Base-by-base conservation (phyloP, 2,329 filamentous ascomycete genomes). In the Colletotrichum lupini region DNA sequence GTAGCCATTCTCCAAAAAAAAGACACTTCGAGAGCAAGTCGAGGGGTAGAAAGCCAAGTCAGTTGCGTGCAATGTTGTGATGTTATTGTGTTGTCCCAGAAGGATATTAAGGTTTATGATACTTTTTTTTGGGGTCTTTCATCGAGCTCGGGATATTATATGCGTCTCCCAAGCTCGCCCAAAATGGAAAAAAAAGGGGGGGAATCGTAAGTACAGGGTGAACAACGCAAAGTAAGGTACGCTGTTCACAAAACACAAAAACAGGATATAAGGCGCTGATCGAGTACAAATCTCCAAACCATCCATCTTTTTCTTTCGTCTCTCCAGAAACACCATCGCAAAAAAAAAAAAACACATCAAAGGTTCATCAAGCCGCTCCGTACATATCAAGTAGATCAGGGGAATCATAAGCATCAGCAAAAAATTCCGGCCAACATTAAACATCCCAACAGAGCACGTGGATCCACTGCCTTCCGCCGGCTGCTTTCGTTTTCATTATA, bases 371-470 rank as follows among this genome's bases (percentile, higher is more conserved):
- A 74, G 42, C 61, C 68, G 67, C 70, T 73, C 70, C 70, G 26
- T 63, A 73, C 72, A 26, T 67, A n/a, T 63, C 53, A 28, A 55
- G 49, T 61, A 35, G 56, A 60, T 61, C 55, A 60, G 70, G 62
- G 73, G 62, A 73, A 75, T 75, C 74, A 62, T 75, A 71, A 62
- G 49, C 22, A 60, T 64, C 52, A 55, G 59, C 58, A 56, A 69
- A 56, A 69, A 58, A 46, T 35, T 35, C 30, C 61, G 62, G 66
- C 58, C 62, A 75, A 73, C 55, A 73, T 65, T 52, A 75, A 75
- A 75, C 73, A 75, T 75, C 58, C 53, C 68, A 62, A 61, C 74
- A 75, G 66, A 59, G 73, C 73, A 75, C 73, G 60, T 49, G 46
- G 57, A 32, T 52, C 65, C 46, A 32, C 30, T 32, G 12, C 4